These are phyloP conservation scores for Borovskyia barvae DNA, from an alignment of 208 protist species.

Conservation along the genomic window DNA sequence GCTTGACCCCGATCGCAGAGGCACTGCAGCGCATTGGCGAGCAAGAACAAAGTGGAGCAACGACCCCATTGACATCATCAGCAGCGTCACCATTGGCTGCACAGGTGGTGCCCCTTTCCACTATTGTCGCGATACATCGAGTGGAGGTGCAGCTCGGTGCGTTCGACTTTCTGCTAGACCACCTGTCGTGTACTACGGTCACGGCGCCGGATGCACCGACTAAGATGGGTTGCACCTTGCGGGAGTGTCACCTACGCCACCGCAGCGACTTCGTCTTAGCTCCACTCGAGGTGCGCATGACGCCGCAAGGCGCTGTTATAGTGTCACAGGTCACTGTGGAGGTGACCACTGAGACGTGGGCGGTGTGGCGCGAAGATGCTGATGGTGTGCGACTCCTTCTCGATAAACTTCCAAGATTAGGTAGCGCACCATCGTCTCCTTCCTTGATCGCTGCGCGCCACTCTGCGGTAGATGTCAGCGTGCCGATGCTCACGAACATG, in stretches of 20 bases:
- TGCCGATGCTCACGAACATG: constrained; percentile 5
- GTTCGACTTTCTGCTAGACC: constrained; percentile 22
- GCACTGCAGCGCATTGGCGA: constrained; percentile 22
- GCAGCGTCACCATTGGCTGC: background rate
- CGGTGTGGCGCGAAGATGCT: constrained; percentile 14
- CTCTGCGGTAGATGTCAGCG: constrained; percentile 1
- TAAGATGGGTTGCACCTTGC: constrained; percentile 41
- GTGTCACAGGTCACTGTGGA: constrained; percentile 31
- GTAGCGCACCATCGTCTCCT: background rate
- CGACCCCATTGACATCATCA: background rate
- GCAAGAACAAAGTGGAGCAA: constrained; percentile 7
- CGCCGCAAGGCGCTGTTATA: constrained; percentile 15
- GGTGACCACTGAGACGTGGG: constrained; percentile 24
- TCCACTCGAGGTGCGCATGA: constrained; percentile 34
- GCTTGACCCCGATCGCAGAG: constrained; percentile 22
- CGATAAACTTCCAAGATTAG: constrained; percentile 10
- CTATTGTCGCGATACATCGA: constrained; percentile 14
- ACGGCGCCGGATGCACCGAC: constrained; percentile 9
- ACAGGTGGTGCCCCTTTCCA: constrained; percentile 3
- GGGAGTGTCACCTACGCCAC: constrained; percentile 22
- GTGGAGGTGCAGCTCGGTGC: constrained; percentile 12
- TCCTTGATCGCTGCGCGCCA: background rate
- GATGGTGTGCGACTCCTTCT: constrained; percentile 17
- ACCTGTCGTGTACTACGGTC: constrained; percentile 22
- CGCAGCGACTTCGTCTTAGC: constrained; percentile 20